phyloP scores from a whole-genome alignment of 2,329 filamentous ascomycete genomes.

The Polychaeton citri region DNA sequence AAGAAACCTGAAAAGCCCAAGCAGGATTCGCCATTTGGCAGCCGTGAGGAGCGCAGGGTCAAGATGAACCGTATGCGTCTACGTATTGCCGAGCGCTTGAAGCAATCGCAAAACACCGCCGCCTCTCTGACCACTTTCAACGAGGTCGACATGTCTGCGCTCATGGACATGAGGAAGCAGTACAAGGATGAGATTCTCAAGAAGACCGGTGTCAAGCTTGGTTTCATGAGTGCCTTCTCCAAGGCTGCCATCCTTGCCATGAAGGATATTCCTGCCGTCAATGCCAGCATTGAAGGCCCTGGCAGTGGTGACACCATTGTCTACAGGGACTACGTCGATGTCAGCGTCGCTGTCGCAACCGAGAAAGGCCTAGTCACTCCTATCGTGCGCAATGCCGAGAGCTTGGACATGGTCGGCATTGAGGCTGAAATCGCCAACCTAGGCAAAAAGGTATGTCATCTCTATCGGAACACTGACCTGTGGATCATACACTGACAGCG shows the following conservation, averaged over 20 bases:
- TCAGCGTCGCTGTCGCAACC: conserved; percentile 92
- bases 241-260: conserved; percentile 82
- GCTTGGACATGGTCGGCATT: conserved; percentile 74
- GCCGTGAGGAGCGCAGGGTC: conserved; percentile 77
- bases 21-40: conserved; percentile 43
- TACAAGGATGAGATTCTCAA: conserved; percentile 96
- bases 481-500: conserved; percentile 1
- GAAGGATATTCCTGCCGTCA: conserved; percentile 87
- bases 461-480: neutral
- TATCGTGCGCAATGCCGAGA: conserved; percentile 86
- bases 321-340: conserved; percentile 95
- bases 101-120: conserved; percentile 98
- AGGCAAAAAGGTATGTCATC: conserved; percentile 70
- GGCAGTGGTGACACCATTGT: conserved; percentile 95
- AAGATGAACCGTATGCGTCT: conserved; percentile 99
- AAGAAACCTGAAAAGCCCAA: conserved; percentile 19
- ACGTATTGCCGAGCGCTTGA: conserved; percentile 90
- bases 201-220: conserved; percentile 92
- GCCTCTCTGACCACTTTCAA: conserved; percentile 97
- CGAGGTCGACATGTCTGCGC: conserved; percentile 94
- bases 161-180: conserved; percentile 93
- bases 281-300: conserved; percentile 92
- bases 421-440: conserved; percentile 86
- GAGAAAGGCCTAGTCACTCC: conserved; percentile 96
- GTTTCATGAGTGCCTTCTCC: conserved; percentile 99